Evolutionary conservation across 1,284 basidiomycete species (phyloP).

Genomic region (Coniferiporia sulphurascens): DNA sequence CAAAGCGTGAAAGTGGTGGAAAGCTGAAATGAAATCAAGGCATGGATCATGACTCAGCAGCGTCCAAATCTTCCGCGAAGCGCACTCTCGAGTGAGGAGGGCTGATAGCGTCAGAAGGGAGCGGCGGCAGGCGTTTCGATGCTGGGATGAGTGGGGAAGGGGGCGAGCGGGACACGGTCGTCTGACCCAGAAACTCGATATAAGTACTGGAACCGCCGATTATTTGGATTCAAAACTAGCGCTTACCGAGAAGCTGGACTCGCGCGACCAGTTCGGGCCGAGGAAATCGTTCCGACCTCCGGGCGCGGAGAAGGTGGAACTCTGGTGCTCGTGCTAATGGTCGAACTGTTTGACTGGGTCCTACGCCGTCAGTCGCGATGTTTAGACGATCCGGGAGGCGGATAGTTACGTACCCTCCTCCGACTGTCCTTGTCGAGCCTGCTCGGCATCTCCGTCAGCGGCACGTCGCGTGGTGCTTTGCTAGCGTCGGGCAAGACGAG

Average conservation of each 20-base stretch:
- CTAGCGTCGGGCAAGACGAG: conserved; percentile 11
- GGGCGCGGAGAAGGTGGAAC: background rate
- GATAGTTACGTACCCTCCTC: background rate
- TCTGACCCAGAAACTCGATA: background rate
- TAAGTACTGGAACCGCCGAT: background rate
- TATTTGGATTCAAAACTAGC: background rate
- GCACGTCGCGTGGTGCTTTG: conserved; percentile 7
- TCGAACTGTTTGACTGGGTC: conserved; percentile 8
- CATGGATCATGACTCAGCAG: background rate
- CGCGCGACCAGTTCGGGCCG: background rate
- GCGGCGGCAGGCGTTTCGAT: conserved; percentile 10
- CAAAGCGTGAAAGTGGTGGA: background rate
- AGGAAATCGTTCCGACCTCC: background rate
- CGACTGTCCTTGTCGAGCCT: conserved; percentile 3
- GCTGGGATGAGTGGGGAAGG: background rate
- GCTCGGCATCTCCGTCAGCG: conserved; percentile 14
- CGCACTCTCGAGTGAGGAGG: conserved; percentile 7
- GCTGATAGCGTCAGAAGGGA: background rate
- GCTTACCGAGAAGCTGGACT: background rate
- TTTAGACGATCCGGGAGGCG: background rate
- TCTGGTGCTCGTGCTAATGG: conserved; percentile 1
- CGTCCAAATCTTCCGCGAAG: conserved; percentile 7
- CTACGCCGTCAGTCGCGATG: background rate
- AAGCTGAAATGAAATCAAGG: background rate
- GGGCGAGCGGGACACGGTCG: background rate